phyloP scores from a whole-genome alignment of 164 flowering plant species.

The Berberis thunbergii region DNA sequence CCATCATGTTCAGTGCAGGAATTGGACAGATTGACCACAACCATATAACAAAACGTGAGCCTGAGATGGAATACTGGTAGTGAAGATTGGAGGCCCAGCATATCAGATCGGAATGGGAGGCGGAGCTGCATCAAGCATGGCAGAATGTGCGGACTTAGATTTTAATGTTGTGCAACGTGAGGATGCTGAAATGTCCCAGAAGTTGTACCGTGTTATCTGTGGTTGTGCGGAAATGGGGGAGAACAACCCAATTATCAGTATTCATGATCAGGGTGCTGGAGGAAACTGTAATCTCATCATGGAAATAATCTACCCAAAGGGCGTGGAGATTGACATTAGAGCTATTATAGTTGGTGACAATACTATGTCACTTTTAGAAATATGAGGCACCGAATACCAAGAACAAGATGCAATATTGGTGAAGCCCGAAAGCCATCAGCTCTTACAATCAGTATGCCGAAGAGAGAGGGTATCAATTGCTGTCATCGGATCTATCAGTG shows the following conservation, averaged over 20 bases:
- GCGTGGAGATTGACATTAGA: conserved; percentile 83
- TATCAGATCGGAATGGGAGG: conserved; percentile 99
- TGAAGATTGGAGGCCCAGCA: conserved; percentile 96
- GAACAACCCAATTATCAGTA: conserved; percentile 82
- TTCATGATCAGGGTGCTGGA: conserved; percentile 97
- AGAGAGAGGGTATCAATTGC: conserved; percentile 92
- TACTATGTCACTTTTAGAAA: conserved; percentile 91
- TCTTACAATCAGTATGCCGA: conserved; percentile 65
- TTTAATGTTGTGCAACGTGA: conserved; percentile 97
- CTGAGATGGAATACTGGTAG: conserved; percentile 93
- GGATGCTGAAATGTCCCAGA: conserved; percentile 98
- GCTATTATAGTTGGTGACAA: conserved; percentile 85
- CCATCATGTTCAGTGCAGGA: conserved; percentile 94
- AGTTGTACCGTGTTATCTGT: conserved; percentile 83
- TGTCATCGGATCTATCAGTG: conserved; percentile 79
- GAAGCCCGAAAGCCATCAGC: conserved; percentile 60
- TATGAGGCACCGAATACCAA: conserved; percentile 98
- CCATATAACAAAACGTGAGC: conserved; percentile 80
- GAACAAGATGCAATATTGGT: conserved; percentile 95
- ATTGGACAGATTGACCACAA: conserved; percentile 89
- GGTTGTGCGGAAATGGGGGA: conserved; percentile 90
- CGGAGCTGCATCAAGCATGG: conserved; percentile 98
- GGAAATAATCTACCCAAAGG: conserved; percentile 89
- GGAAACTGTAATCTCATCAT: conserved; percentile 96
- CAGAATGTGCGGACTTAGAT: conserved; percentile 92